phyloP scores from a whole-genome alignment of 192 early-diverging fungal species.

The Mortierella alpina region DNA sequence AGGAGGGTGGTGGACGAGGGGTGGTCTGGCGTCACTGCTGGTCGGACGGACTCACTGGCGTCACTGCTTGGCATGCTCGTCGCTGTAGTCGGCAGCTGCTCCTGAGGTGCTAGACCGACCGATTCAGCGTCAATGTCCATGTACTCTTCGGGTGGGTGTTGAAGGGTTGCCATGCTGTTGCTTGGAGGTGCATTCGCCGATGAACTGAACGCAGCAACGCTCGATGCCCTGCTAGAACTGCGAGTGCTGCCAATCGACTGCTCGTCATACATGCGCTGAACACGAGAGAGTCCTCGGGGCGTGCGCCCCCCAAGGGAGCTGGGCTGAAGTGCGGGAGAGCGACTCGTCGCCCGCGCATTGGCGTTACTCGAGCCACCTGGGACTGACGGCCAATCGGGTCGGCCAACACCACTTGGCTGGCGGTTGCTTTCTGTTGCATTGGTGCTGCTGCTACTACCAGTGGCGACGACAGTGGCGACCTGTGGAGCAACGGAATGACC shows the following conservation, averaged over 20 bases:
- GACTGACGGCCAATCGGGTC: too few species aligned
- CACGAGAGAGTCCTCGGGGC: conserved; percentile 39
- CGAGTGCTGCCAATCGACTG: conserved; percentile 41
- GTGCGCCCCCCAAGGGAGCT: conserved; percentile 18
- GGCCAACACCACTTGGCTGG: neutral
- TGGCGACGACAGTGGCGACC: too few species aligned
- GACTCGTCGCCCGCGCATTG: neutral
- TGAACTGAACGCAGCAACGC: conserved; percentile 22
- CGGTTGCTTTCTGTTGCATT: neutral
- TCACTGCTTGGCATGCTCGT: neutral
- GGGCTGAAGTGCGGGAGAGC: conserved; percentile 14
- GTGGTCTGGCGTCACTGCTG: too few species aligned
- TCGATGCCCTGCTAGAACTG: conserved; percentile 45
- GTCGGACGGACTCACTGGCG: neutral
- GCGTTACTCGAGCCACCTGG: neutral
- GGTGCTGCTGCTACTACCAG: too few species aligned
- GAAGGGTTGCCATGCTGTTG: neutral
- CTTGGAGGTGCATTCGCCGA: neutral
- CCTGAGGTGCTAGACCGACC: conserved; percentile 7
- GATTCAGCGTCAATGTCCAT: conserved; percentile 48
- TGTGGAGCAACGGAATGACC: too few species aligned
- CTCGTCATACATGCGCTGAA: conserved; percentile 49
- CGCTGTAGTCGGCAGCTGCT: neutral
- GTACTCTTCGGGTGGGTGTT: neutral
- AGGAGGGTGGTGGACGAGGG: too few species aligned